Conservation (phyloP, 2,329 filamentous ascomycete species). For the Phyllosticta paracitricarpa region DNA sequence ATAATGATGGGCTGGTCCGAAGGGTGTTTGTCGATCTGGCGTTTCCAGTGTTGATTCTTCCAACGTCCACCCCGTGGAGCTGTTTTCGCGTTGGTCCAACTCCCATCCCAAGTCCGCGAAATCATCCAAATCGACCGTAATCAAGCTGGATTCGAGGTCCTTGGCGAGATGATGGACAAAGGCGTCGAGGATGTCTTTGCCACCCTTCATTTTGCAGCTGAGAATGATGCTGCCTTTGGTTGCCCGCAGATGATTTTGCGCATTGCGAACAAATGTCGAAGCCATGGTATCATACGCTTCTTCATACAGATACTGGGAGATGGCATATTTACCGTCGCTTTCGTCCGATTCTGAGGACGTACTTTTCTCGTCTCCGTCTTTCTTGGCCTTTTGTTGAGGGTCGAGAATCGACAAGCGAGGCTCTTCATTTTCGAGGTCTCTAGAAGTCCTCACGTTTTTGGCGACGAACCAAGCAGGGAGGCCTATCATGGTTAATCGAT, state of each 20-base stretch:
- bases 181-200: background rate
- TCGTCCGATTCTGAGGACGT: background rate
- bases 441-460: background rate
- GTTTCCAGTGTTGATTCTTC: background rate
- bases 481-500: background rate
- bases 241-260: background rate
- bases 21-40: background rate
- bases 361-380: background rate
- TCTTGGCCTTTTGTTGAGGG: background rate
- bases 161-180: background rate
- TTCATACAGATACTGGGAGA: background rate
- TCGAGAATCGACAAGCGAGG: background rate
- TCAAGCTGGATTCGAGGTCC: background rate
- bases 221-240: background rate
- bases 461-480: background rate
- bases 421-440: background rate
- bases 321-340: background rate
- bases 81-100: background rate
- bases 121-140: background rate
- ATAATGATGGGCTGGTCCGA: background rate
- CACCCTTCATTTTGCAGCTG: background rate
- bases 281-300: background rate
- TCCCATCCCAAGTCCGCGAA: background rate
- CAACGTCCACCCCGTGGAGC: background rate
- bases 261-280: background rate